Evolutionary conservation across 345 rosid species (phyloP).

Genomic region (Eucalyptus paniculata): DNA sequence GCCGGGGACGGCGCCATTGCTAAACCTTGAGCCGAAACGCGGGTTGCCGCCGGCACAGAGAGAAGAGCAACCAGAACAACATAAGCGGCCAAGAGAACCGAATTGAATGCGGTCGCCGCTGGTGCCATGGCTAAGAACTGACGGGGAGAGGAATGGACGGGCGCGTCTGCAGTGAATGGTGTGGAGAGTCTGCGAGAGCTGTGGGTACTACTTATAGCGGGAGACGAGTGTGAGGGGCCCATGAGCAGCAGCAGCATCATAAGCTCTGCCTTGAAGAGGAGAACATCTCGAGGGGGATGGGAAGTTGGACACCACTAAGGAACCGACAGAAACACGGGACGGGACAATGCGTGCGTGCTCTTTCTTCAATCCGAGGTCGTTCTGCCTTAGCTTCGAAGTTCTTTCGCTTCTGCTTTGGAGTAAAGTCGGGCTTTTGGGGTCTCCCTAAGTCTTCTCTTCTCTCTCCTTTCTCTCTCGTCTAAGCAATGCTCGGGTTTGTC

Average conservation of each 20-base stretch:
- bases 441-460: background rate
- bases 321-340: background rate
- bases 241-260: background rate
- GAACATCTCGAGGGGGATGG: background rate
- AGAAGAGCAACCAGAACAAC: background rate
- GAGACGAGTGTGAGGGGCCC: background rate
- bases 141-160: background rate
- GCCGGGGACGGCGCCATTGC: background rate
- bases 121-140: background rate
- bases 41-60: background rate
- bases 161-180: background rate
- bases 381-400: background rate
- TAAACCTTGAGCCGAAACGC: background rate
- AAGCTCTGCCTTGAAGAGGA: background rate
- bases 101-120: background rate
- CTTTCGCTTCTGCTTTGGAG: background rate
- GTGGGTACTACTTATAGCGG: background rate
- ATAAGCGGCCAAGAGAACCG: background rate
- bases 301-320: background rate
- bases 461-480: background rate
- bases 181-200: background rate
- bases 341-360: background rate
- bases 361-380: background rate
- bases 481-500: too few relatives aligned
- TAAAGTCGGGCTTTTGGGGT: background rate